Evolutionary conservation across 495 filamentous ascomycete genomes (phyloP).

Genomic region (Amphirosellinia nigrospora): DNA sequence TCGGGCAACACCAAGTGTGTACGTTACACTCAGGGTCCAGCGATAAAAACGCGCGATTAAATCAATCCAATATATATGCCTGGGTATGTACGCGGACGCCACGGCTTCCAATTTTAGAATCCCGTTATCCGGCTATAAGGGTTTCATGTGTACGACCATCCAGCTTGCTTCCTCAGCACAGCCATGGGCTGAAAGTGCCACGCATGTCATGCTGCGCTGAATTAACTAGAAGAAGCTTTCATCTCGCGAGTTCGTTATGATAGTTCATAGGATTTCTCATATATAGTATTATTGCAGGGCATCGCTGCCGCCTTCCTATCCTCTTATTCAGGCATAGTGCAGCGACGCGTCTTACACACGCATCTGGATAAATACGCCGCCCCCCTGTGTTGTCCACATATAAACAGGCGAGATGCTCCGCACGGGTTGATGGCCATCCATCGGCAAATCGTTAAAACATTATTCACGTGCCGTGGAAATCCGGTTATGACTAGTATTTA

Average conservation of each 20-base stretch:
- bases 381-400: not conserved
- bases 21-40: not conserved
- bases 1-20: not conserved
- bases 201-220: not conserved
- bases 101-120: not conserved
- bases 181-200: not conserved
- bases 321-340: not conserved
- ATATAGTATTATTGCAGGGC: not conserved
- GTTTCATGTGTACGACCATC: not conserved
- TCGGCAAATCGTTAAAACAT: not conserved
- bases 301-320: not conserved
- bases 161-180: not conserved
- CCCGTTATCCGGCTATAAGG: slow-evolving; percentile 16
- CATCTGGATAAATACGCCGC: slow-evolving; percentile 15
- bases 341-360: not conserved
- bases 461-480: not conserved
- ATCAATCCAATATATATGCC: not conserved
- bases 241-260: not conserved
- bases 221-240: not conserved
- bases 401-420: not conserved
- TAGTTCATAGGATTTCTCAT: not conserved
- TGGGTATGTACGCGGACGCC: not conserved
- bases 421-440: not conserved
- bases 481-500: not conserved
- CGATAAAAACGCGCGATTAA: not conserved